Evolutionary conservation across 2,329 filamentous ascomycete species (phyloP).

Genomic region (Anisogramma anomala): DNA sequence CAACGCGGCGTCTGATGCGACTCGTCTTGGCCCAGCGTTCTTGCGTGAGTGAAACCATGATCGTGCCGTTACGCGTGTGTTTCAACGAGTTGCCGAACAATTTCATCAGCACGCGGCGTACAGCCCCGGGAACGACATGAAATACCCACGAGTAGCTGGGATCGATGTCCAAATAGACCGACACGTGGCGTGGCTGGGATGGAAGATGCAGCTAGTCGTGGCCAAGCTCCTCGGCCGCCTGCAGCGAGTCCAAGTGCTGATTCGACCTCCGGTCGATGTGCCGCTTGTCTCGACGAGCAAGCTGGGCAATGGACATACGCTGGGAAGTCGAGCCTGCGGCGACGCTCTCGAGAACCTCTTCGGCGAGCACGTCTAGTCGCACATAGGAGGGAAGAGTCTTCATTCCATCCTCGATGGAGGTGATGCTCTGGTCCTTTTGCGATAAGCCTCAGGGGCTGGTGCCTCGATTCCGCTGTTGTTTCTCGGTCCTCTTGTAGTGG

Average conservation of each 20-base stretch:
- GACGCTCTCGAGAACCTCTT: constrained; percentile 24
- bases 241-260: not conserved
- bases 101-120: constrained; percentile 40
- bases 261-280: not conserved
- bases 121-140: constrained; percentile 36
- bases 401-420: constrained; percentile 16
- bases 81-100: constrained; percentile 42
- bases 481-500: constrained; percentile 16
- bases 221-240: constrained; percentile 3
- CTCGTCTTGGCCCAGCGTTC: not conserved
- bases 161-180: constrained; percentile 33
- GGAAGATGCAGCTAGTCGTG: not conserved
- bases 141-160: constrained; percentile 35
- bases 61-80: constrained; percentile 28
- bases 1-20: constrained; percentile 3
- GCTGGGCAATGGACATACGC: constrained; percentile 4
- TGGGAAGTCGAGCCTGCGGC: not conserved
- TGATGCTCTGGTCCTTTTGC: not conserved
- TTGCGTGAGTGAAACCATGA: constrained; percentile 15
- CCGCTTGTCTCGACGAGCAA: not conserved
- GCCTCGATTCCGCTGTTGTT: not conserved
- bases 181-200: not conserved
- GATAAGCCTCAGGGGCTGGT: not conserved
- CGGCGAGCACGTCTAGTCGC: constrained; percentile 22
- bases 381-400: constrained; percentile 22